A percentile compares a stretch with the other conserved stretches of the same genome.
phyloP scores from a whole-genome alignment of 2,329 filamentous ascomycete species.

The Fusarium keratoplasticum region DNA sequence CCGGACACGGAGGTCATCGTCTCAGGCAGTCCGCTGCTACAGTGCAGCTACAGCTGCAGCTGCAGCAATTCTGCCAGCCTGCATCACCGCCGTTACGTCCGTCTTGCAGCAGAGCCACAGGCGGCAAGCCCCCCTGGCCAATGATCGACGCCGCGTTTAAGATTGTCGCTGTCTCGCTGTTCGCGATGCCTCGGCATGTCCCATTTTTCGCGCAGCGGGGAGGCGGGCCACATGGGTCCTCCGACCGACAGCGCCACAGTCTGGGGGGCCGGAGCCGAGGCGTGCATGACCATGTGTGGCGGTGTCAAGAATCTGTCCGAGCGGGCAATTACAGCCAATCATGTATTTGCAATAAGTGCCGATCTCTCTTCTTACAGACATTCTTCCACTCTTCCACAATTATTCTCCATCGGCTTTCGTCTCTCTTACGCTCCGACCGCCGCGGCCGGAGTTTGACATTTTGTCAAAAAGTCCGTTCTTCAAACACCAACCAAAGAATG shows the following conservation, averaged over 20 bases:
- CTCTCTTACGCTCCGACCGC: neutral
- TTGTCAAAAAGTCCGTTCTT: neutral
- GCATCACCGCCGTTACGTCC: neutral
- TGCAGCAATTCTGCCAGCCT: neutral
- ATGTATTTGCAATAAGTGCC: neutral
- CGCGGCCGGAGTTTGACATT: neutral
- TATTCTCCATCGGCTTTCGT: neutral
- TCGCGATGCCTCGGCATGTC: slow-evolving; percentile 5
- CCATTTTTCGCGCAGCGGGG: neutral
- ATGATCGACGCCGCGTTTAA: neutral
- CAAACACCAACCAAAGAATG: neutral
- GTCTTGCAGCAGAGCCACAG: neutral
- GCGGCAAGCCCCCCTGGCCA: neutral
- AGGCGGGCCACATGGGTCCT: neutral
- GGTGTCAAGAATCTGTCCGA: neutral
- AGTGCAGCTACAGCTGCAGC: no score
- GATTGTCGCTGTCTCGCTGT: neutral
- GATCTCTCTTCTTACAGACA: neutral
- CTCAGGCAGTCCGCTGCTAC: neutral
- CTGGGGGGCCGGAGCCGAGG: neutral
- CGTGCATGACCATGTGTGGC: neutral
- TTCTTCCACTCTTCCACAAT: neutral
- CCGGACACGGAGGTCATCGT: neutral
- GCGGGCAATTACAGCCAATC: neutral
- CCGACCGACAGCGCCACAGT: neutral